phyloP scores from a whole-genome alignment of 208 protist species.

The Trichomonas tenax region DNA sequence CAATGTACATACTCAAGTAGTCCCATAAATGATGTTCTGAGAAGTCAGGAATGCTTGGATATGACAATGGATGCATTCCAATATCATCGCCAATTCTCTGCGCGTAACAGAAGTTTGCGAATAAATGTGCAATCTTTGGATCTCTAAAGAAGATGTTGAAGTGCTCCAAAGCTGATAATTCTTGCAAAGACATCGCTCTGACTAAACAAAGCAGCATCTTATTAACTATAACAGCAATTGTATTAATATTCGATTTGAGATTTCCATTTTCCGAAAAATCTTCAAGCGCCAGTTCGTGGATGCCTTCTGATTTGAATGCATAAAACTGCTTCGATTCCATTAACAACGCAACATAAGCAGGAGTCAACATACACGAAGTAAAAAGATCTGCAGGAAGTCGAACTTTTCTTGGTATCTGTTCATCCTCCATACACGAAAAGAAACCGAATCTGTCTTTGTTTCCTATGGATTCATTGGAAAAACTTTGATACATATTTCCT shows the following conservation, averaged over 20 bases:
- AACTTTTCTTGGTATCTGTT: background rate
- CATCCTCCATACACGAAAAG: background rate
- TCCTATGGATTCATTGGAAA: background rate
- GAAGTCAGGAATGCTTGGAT: background rate
- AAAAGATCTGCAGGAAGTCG: background rate
- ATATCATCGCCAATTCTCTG: background rate
- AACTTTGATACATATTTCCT: background rate
- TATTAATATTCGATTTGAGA: background rate
- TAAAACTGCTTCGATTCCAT: background rate
- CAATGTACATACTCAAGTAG: background rate
- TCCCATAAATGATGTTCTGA: background rate
- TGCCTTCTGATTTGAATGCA: background rate
- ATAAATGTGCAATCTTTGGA: background rate
- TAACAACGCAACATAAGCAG: background rate
- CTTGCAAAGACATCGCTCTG: background rate
- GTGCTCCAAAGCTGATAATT: background rate
- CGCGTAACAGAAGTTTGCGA: background rate
- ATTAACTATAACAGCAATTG: background rate
- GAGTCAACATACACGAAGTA: background rate
- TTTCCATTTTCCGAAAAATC: background rate
- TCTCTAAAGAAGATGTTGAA: background rate
- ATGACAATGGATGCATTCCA: background rate
- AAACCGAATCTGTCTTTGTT: background rate
- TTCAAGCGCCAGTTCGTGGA: background rate
- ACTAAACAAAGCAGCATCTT: background rate